Base-by-base conservation (phyloP, 2,329 filamentous ascomycete species). In the Alternaria arbusti region DNA sequence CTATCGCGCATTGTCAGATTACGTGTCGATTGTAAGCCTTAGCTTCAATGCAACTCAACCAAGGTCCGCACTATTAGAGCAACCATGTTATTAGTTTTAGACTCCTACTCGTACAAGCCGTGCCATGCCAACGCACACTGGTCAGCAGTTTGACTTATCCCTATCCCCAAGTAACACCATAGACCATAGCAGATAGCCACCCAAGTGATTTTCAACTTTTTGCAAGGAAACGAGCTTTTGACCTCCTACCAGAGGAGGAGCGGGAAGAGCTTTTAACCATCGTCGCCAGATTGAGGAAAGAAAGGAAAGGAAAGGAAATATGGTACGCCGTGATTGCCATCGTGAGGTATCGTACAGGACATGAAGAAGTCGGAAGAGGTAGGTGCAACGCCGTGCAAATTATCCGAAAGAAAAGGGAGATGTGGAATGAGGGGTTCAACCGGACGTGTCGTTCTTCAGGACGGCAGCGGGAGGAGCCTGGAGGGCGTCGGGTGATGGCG, bases 291-390 rank as follows among this genome's bases (percentile, higher is more conserved):
- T 25, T 47, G 9, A 11, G 11, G 28, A 22, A 11, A 22, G 17
- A 22, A 36, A 23, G 28, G 17, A 52, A 23, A 8, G 10, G 17
- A 36, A 23, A 32, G 9, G 15, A 49, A 13, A 44, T 7, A 9
- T 36, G 22, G 6, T 52, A 30, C 49, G 36, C 49, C 49, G 20
- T 40, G 20, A 17, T 52, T 3, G 20, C 36, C 20, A 40, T 40
- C 49, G 30, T 52, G 30, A 52, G 49, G 49, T 52, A 52, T 52
- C 49, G 30, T 52, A 52, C 49, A 52, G 20, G 49, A 36, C 30
- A 52, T 52, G 30, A 23, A 52, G 30, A 12, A 52, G 13, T 13
- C n/a, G 15, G 20, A 20, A 25, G 5, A 40, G 20, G 12, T 20
- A 52, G 5, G 26, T 52, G 20, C 49, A 15, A 6, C 49, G 22